A percentile compares a stretch with the other conserved stretches of the same genome.
These are phyloP conservation scores for Quercus lobata DNA, from an alignment of 331 rosid species.

Conservation along the genomic window DNA sequence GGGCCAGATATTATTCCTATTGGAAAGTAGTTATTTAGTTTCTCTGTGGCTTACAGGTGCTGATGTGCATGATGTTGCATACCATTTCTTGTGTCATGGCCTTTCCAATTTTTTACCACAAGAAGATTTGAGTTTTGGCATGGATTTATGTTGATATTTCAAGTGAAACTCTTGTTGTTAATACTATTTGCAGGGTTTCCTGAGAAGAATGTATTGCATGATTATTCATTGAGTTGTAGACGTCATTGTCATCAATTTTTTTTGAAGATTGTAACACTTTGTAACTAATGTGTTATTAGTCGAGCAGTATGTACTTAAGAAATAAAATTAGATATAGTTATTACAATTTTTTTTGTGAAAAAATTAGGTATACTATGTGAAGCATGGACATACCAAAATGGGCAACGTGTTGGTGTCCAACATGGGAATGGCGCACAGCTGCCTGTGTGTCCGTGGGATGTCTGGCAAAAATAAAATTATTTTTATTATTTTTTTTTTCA, in stretches of 20 bases:
- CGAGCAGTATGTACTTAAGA: background rate
- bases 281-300: background rate
- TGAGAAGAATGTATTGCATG: conserved; percentile 11
- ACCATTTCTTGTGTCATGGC: background rate
- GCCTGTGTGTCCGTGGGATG: too few species aligned
- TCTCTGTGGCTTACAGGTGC: background rate
- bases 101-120: background rate
- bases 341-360: too few species aligned
- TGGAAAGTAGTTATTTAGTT: background rate
- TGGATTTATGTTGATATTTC: background rate
- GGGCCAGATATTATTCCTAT: background rate
- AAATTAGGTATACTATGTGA: too few species aligned
- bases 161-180: conserved; percentile 4
- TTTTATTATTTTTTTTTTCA: too few species aligned
- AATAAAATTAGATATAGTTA: background rate
- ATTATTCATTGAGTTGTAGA: conserved; percentile 10
- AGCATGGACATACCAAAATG: too few species aligned
- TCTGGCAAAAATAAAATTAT: too few species aligned
- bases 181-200: conserved; percentile 1
- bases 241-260: background rate
- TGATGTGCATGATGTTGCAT: background rate
- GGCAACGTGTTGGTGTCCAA: too few species aligned
- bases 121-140: background rate
- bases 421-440: too few species aligned
- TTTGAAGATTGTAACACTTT: background rate